Base-by-base conservation (phyloP, 75 land plant genomes). In the Sequoia sempervirens region DNA sequence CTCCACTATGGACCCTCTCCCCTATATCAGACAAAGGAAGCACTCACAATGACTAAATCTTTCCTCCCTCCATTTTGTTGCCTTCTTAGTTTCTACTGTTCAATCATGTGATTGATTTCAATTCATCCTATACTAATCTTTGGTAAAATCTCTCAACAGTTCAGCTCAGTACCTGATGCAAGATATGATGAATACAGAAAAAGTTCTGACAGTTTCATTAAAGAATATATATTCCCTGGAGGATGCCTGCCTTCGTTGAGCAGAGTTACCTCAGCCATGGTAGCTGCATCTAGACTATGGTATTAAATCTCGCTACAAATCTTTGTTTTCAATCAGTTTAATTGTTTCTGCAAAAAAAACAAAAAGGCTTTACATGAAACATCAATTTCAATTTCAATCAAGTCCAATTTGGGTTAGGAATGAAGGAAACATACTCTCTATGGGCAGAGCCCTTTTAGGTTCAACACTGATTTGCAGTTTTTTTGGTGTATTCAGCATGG, bases 141-240 rank as follows among this genome's bases (percentile, higher is more conserved):
- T 32, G 56, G 23, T 54, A 50, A 81, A 50, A 50, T 30, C 37
- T 52, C 6, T 14, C 23, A 32, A 38, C 73, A 90, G 91, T 90
- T 89, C 20, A 86, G 83, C 32, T 45, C 90, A 3, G 82, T 90
- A n/a, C 90, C 92, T 20, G 92, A 90, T 37, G 83, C 87, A 82
- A 80, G 92, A 80, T 90, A 90, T 81, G 88, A 90, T 80, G 88
- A 82, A 17, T 86, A 88, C 79, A 84, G 82, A 15, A n/a, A n/a
- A n/a, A 90, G 92, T 50, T 89, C 90, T 13, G 90, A 89, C 68
- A n/a, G n/a, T n/a, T 90, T 90, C 52, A 87, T 90, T 20, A 90
- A 90, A 70, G 91, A 89, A 81, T 90, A 90, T 61, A 89, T 90
- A 34, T 90, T 90, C 41, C 92, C 90, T 4, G 92, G 92, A 53